Conservation (phyloP, 176 grass and related monocot genomes). For the Zea luxurians region DNA sequence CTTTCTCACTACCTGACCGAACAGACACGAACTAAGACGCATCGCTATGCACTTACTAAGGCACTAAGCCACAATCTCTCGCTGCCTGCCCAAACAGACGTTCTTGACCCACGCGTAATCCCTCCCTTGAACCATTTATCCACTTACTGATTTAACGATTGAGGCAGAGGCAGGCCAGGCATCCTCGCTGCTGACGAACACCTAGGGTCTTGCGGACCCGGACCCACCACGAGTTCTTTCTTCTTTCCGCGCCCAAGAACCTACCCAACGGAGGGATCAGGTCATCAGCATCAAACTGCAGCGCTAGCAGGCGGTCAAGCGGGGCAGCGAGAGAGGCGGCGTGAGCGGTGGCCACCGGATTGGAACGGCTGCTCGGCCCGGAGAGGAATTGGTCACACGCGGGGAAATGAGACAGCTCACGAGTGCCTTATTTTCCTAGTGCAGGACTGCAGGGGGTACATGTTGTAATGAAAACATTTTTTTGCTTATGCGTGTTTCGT, state of each 20-base stretch:
- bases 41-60: background rate
- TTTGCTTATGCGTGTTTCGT: no score
- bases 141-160: conserved; percentile 1
- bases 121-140: background rate
- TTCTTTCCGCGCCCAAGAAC: background rate
- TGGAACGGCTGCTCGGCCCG: background rate
- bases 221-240: background rate
- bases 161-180: conserved; percentile 45
- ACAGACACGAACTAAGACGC: background rate
- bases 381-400: background rate
- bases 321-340: background rate
- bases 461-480: background rate
- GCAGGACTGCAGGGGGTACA: background rate
- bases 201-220: conserved; percentile 2
- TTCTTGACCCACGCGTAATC: background rate
- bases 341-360: background rate
- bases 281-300: background rate
- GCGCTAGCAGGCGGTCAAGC: background rate
- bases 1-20: background rate
- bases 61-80: background rate
- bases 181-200: conserved; percentile 26
- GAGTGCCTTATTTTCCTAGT: background rate
- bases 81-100: background rate
- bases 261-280: background rate
- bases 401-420: background rate